These are phyloP conservation scores for Aspergillus tamarii DNA, from an alignment of 2,329 filamentous ascomycete species.

Conservation along the genomic window DNA sequence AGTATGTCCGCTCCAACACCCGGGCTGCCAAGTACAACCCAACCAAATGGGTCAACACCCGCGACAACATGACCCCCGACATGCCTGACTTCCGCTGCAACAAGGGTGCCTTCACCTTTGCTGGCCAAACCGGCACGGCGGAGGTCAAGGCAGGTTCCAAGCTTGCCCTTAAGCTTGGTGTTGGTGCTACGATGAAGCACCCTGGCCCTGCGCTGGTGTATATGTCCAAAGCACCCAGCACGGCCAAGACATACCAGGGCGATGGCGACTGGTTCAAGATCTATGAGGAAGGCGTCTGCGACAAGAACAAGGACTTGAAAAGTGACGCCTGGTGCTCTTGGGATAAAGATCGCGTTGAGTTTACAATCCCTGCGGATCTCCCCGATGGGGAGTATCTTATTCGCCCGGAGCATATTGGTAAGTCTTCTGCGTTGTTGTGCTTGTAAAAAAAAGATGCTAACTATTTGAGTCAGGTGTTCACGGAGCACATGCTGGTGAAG, in stretches of 20 bases:
- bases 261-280: constrained; percentile 27
- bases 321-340: constrained; percentile 14
- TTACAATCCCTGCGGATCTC: neutral
- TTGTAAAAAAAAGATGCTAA: neutral
- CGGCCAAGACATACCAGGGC: constrained; percentile 18
- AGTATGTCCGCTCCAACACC: constrained; percentile 19
- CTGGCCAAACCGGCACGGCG: constrained; percentile 12
- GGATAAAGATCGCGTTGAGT: neutral
- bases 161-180: constrained; percentile 23
- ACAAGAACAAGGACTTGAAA: constrained; percentile 11
- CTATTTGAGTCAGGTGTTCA: neutral
- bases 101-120: constrained; percentile 11
- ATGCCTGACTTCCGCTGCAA: constrained; percentile 17
- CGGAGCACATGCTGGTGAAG: neutral
- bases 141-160: constrained; percentile 20
- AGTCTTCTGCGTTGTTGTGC: neutral
- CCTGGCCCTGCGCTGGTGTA: constrained; percentile 27
- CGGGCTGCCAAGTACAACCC: constrained; percentile 15
- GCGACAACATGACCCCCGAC: constrained; percentile 5
- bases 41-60: constrained; percentile 16
- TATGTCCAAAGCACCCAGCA: constrained; percentile 25
- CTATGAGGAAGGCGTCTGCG: constrained; percentile 12
- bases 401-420: neutral
- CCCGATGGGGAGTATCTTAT: neutral
- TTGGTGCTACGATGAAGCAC: constrained; percentile 24